A percentile compares a stretch with the other conserved stretches of the same genome.
These are phyloP conservation scores for Hymenoscyphus salicellus DNA, from an alignment of 2,329 filamentous ascomycete species.

Conservation along the genomic window DNA sequence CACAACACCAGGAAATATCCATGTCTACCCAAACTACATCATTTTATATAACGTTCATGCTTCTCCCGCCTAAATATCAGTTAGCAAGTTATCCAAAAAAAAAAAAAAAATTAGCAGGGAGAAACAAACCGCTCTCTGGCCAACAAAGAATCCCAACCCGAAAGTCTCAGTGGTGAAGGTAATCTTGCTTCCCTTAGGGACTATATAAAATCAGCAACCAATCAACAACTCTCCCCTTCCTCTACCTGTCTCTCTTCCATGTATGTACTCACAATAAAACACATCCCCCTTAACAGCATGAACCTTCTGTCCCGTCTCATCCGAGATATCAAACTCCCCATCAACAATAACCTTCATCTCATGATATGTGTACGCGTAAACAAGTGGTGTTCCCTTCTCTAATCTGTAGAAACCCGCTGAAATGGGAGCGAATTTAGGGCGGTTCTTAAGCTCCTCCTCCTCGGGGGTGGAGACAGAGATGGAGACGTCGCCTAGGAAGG, in stretches of 20 bases:
- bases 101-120: not conserved
- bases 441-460: no score
- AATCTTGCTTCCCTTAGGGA: constrained; percentile 37
- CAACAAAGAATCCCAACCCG: constrained; percentile 37
- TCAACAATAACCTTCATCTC: constrained; percentile 68
- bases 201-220: constrained; percentile 14
- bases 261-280: constrained; percentile 48
- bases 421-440: constrained; percentile 54
- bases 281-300: constrained; percentile 58
- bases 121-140: constrained; percentile 34
- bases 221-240: constrained; percentile 14
- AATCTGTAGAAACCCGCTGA: constrained; percentile 59
- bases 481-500: constrained; percentile 56
- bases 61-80: constrained; percentile 12
- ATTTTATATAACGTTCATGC: constrained; percentile 9
- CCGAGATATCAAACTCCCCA: constrained; percentile 57
- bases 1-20: not conserved
- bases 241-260: not conserved
- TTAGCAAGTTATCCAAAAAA: not conserved
- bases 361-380: constrained; percentile 63
- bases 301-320: constrained; percentile 57
- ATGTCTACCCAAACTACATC: not conserved
- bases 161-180: constrained; percentile 36
- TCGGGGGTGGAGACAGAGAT: no score
- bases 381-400: constrained; percentile 59